A percentile compares a stretch with the other conserved stretches of the same genome.
Evolutionary conservation across 805 yeast genomes (phyloP).

Genomic region (Candida easanensis): DNA sequence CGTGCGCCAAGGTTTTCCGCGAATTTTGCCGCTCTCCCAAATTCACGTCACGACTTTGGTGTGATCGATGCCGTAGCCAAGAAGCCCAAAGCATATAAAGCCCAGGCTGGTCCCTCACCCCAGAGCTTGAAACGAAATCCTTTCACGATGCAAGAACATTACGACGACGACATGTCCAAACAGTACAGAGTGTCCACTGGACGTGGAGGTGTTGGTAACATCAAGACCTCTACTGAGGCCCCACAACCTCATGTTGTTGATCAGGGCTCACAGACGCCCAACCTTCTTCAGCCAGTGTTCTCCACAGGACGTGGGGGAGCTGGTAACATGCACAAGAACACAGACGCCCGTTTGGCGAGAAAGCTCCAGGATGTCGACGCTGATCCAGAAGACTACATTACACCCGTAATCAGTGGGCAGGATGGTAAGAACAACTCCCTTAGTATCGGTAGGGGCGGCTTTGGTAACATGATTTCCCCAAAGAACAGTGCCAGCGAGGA

Average conservation of each 20-base stretch:
- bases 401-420: constrained; percentile 39
- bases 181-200: constrained; percentile 60
- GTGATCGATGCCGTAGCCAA: not conserved
- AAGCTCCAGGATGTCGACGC: constrained; percentile 65
- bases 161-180: constrained; percentile 8
- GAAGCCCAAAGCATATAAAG: not conserved
- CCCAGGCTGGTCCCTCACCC: not conserved
- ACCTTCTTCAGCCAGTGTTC: constrained; percentile 49
- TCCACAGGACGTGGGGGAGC: constrained; percentile 80
- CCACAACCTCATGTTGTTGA: constrained; percentile 56
- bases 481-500: constrained; percentile 27
- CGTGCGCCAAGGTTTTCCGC: no score
- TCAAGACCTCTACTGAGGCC: constrained; percentile 39
- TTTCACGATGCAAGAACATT: not conserved
- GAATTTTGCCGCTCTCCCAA: not conserved
- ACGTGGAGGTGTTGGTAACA: constrained; percentile 78
- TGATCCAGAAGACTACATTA: constrained; percentile 35
- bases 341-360: constrained; percentile 55
- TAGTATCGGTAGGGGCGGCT: constrained; percentile 62
- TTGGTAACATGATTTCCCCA: constrained; percentile 53
- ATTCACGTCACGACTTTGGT: not conserved
- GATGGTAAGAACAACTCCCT: constrained; percentile 26
- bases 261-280: constrained; percentile 62
- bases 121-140: not conserved
- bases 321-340: constrained; percentile 69